phyloP scores from a whole-genome alignment of 371 early-diverging fungal genomes.

The Mortierella sp. region DNA sequence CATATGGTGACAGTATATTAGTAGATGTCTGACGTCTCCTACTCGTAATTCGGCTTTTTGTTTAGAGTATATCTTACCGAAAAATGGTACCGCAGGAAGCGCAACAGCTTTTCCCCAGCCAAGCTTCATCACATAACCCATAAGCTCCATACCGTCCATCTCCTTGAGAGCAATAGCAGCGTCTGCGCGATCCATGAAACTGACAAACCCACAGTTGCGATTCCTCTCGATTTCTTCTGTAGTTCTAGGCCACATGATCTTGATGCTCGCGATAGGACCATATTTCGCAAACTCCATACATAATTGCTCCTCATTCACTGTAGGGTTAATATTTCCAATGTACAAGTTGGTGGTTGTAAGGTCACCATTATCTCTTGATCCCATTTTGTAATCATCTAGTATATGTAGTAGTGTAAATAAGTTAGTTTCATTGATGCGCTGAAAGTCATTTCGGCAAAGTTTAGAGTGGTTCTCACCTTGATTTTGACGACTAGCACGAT shows the following conservation, averaged over 20 bases:
- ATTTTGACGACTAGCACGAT: constrained; percentile 11
- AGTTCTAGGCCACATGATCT: constrained; percentile 96
- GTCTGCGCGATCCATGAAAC: constrained; percentile 86
- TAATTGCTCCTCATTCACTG: constrained; percentile 76
- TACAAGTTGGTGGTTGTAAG: constrained; percentile 91
- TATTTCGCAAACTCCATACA: constrained; percentile 83
- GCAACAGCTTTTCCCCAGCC: constrained; percentile 94
- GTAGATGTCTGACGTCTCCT: neutral
- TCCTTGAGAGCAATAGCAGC: constrained; percentile 80
- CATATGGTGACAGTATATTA: neutral
- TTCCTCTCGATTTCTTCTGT: constrained; percentile 85
- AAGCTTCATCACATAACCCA: constrained; percentile 76
- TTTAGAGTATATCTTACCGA: constrained; percentile 61
- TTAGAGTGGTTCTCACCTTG: constrained; percentile 12
- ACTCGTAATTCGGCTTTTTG: neutral
- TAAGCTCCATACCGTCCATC: constrained; percentile 80
- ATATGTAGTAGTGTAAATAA: neutral
- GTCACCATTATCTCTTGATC: constrained; percentile 82
- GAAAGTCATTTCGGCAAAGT: neutral
- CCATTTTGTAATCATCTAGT: constrained; percentile 50
- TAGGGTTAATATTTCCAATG: constrained; percentile 85
- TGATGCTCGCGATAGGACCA: constrained; percentile 94
- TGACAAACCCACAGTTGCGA: constrained; percentile 90
- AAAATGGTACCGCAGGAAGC: constrained; percentile 84
- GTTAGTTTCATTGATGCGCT: neutral